phyloP scores from a whole-genome alignment of 805 yeast species.

The Soucietia sequanensis region DNA sequence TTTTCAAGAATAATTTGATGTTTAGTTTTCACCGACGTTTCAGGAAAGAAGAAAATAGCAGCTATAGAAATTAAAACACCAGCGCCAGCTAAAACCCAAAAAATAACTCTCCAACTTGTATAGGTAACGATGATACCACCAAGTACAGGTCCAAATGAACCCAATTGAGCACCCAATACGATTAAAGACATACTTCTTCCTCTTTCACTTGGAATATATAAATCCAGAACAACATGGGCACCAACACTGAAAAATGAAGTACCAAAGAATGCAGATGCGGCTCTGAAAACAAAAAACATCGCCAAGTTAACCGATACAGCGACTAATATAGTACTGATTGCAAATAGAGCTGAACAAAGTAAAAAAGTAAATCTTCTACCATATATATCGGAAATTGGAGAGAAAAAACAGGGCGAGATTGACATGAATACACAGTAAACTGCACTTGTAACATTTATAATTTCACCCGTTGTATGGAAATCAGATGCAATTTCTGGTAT shows the following conservation, averaged over 20 bases:
- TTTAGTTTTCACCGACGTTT: conserved; percentile 38
- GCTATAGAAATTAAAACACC: conserved; percentile 34
- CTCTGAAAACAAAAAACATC: conserved; percentile 54
- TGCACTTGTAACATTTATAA: conserved; percentile 51
- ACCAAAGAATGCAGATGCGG: conserved; percentile 51
- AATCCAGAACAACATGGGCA: conserved; percentile 51
- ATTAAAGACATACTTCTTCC: conserved; percentile 52
- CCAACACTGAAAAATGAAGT: conserved; percentile 56
- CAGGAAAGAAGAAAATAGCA: conserved; percentile 43
- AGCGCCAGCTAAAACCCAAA: conserved; percentile 47
- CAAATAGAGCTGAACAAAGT: conserved; percentile 34
- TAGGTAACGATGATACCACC: conserved; percentile 55
- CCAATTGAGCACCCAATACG: conserved; percentile 51
- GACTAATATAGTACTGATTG: conserved; percentile 22
- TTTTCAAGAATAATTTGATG: conserved; percentile 22
- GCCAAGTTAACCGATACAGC: conserved; percentile 52
- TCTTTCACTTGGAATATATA: conserved; percentile 48
- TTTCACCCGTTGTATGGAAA: conserved; percentile 45
- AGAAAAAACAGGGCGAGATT: conserved; percentile 47
- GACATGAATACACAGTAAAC: conserved; percentile 53
- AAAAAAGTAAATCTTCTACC: conserved; percentile 49
- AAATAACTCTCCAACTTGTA: conserved; percentile 53
- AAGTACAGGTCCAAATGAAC: conserved; percentile 51
- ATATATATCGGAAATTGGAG: conserved; percentile 52
- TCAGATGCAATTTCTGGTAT: conserved; percentile 46